Base-by-base conservation (phyloP, 805 yeast species). In the Wickerhamiella spandovensis region DNA sequence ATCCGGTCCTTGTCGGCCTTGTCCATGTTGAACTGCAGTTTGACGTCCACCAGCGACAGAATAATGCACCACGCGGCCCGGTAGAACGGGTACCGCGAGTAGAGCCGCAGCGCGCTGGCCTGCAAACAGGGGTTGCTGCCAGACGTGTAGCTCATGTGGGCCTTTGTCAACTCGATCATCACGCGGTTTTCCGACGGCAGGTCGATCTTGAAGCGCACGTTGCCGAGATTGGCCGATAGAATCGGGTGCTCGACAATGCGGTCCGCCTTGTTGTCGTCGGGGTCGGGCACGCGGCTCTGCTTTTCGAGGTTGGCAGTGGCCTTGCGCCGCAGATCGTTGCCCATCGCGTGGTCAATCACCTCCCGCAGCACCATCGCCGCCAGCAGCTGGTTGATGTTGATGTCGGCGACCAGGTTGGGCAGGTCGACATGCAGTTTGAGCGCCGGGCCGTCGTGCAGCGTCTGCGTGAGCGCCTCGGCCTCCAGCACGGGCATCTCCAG, bases 61-160 rank as follows among this genome's bases (percentile, higher is more conserved):
- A 69, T 50, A 25, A 67, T 56, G 47, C 67, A 63, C 73, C 73
- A 69, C 2, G 70, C 63, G 18, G 60, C 55, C 1, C 54, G 54
- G 21, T 63, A 60, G n/a, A 71, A 64, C 0, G 82, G 81, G 52
- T 76, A 77, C 10, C 69, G 63, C 6, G 77, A 74, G 56, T 73
- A 77, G 44, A 76, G 59, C 44, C 81, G 62, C 18, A 67, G 54
- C 48, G 66, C 68, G 35, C 65, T 63, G n/a, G 73, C 60, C 6
- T 57, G 58, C 20, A 67, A 50, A 13, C 59, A 49, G 5, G 71
- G 70, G 17, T 67, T 55, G 3, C 53, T 25, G 12, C 44, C 56
- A 10, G 65, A 53, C 1, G 58, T 60, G 44, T 65, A 64, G 13
- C 58, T 48, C 21, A 68, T 50, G 18, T 55, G 54, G 18, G 71